Evolutionary conservation across 148 eudicot genomes (phyloP).

Genomic region (Heliosperma pusillum): DNA sequence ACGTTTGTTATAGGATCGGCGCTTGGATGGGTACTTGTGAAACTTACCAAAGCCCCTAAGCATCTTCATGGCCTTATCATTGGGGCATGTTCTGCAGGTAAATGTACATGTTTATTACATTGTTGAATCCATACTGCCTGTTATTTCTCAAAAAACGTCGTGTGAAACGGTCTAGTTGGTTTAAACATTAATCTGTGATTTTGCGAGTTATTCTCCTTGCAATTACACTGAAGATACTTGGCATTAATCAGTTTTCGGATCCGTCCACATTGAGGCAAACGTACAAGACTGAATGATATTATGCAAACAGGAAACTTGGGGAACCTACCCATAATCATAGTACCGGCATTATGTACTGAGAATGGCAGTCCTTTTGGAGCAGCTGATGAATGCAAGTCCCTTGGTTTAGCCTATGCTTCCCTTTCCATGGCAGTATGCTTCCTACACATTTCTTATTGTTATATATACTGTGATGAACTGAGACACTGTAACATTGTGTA

Average conservation of each 20-base stretch:
- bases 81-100: conserved; percentile 48
- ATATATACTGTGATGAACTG: background rate
- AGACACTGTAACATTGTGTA: background rate
- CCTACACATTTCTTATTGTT: background rate
- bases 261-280: too few relatives aligned
- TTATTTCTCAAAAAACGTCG: too few relatives aligned
- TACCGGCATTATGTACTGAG: conserved; percentile 88
- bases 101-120: too few relatives aligned
- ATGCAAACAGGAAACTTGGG: conserved; percentile 72
- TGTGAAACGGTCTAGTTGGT: too few relatives aligned
- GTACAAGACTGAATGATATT: background rate
- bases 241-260: too few relatives aligned
- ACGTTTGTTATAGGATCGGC: conserved; percentile 41
- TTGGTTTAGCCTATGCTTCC: conserved; percentile 75
- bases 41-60: conserved; percentile 34
- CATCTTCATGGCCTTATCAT: conserved; percentile 45
- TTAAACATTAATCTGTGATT: too few relatives aligned
- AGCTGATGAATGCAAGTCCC: conserved; percentile 49
- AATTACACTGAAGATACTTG: too few relatives aligned
- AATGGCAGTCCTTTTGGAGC: conserved; percentile 77
- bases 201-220: too few relatives aligned
- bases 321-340: conserved; percentile 59
- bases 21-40: conserved; percentile 41
- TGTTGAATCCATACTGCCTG: too few relatives aligned
- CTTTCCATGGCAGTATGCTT: conserved; percentile 88